phyloP scores from a whole-genome alignment of 1,284 basidiomycete genomes.

The Agaricales sp. region DNA sequence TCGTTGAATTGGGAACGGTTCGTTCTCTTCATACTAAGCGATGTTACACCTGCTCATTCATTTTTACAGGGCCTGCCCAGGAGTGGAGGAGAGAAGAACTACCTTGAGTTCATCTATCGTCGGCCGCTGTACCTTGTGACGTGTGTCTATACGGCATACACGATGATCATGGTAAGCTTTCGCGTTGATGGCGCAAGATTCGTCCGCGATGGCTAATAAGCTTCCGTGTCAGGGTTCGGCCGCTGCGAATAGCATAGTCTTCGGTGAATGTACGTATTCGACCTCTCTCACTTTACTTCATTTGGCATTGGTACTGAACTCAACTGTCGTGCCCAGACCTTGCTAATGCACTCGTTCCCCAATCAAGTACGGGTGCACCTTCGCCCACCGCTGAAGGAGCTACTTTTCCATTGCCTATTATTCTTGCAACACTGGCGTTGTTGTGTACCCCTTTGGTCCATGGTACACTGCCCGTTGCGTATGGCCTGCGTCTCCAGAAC shows the following conservation, averaged over 20 bases:
- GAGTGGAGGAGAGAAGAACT: constrained; percentile 71
- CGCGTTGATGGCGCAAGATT: constrained; percentile 11
- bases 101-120: constrained; percentile 61
- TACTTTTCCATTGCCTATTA: background rate
- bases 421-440: constrained; percentile 28
- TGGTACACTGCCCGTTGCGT: constrained; percentile 34
- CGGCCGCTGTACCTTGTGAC: constrained; percentile 51
- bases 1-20: constrained; percentile 64
- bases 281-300: background rate
- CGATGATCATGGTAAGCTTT: constrained; percentile 41
- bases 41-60: background rate
- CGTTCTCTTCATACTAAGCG: constrained; percentile 13
- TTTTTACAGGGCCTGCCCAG: constrained; percentile 46
- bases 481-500: constrained; percentile 60
- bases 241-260: constrained; percentile 47
- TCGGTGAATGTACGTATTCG: constrained; percentile 53
- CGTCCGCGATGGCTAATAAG: too few relatives aligned
- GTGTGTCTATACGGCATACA: constrained; percentile 50
- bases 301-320: too few relatives aligned
- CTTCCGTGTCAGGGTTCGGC: constrained; percentile 34
- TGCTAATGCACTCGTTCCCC: constrained; percentile 31
- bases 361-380: constrained; percentile 32
- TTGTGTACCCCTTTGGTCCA: constrained; percentile 49
- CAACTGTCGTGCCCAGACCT: constrained; percentile 28
- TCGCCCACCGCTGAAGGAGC: background rate